These are phyloP conservation scores for Lycium ferocissimum DNA, from an alignment of 257 asterid species.

Conservation along the genomic window DNA sequence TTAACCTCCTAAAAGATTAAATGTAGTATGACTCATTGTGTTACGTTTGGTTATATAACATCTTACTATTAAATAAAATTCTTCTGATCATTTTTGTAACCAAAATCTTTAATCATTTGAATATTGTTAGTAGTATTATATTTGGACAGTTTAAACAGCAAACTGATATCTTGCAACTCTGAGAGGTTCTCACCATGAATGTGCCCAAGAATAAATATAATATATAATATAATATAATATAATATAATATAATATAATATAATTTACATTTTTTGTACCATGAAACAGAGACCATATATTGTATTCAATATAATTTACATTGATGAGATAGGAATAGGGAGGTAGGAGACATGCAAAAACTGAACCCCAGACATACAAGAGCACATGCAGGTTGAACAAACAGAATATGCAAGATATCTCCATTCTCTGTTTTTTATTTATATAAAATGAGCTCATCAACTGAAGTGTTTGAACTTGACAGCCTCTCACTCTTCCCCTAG, in stretches of 20 bases:
- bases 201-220: neutral
- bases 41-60: neutral
- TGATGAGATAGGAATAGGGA: neutral
- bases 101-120: neutral
- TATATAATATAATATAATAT: too few relatives aligned
- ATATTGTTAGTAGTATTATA: neutral
- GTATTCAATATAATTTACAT: neutral
- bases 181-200: slow-evolving; percentile 2
- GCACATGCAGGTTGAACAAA: neutral
- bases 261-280: neutral
- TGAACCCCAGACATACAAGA: neutral
- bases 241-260: too few relatives aligned
- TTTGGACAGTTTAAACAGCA: neutral
- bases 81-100: neutral
- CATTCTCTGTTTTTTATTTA: neutral
- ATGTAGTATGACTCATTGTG: neutral
- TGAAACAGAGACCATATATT: neutral
- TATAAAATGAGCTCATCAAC: neutral
- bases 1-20: slow-evolving; percentile 12
- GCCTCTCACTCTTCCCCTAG: slow-evolving; percentile 58
- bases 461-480: neutral
- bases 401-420: slow-evolving; percentile 8
- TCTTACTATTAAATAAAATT: neutral
- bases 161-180: neutral
- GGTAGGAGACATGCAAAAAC: neutral